Evolutionary conservation across 257 asterid genomes (phyloP), one percentile per base, ranked within the genome.

Genomic region (Nemophila menziesii): DNA sequence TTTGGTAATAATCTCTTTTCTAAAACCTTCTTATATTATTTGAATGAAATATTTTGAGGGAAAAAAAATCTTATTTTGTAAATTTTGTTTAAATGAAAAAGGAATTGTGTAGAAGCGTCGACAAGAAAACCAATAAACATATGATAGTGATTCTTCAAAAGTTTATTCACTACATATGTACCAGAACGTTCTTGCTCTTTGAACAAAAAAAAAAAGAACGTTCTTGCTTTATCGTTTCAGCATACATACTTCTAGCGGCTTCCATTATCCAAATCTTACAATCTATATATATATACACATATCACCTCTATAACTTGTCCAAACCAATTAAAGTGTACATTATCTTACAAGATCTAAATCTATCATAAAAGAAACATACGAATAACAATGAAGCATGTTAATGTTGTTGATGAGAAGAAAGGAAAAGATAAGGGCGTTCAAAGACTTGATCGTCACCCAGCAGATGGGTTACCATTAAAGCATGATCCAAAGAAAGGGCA

Each of bases 401-500:
- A 29, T 7, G 36, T 52, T 7, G 20, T 57, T 8, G 66, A 64
- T 24, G 65, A 58, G 33, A 65, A 44, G 13, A 65, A 64, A 15
- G 76, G 66, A 4, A 62, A 57, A 11, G 75, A 66, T 45, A 77
- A 70, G 52, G 92, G 87, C 1, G 64, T 80, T 1, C 71, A 54
- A 20, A 50, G 93, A 24, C 22, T 68, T 52, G 95, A 84, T 33
- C 84, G 95, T 15, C 93, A 56, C 62, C 92, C 95, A 6, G 75
- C 69, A 0, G 92, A 85, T 11, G 95, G 93, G 13, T 67, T 78
- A 15, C 95, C 87, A 12, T 57, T 73, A 17, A 75, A 73, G 65
- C 95, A 77, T 17, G 73, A 73, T 4, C 87, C 77, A 0, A 85
- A 80, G 70, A 80, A 72, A 20, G 93, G 95, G 4, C 79, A 78